Evolutionary conservation across 306 rosid genomes (phyloP), one percentile per base, ranked within the genome.

Genomic region (Dalbergia oliveri): DNA sequence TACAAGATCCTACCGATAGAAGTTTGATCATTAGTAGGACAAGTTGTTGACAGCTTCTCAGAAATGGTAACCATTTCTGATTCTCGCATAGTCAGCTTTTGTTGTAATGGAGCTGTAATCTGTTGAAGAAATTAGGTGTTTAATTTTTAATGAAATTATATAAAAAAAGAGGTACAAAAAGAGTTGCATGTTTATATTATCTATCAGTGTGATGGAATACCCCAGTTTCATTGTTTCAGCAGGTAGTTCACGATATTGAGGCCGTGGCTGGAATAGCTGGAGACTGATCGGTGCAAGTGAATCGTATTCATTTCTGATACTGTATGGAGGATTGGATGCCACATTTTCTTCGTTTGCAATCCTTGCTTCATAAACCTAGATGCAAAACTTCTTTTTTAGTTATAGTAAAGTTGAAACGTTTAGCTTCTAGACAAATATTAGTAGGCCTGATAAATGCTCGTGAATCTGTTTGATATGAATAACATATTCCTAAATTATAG

Each of bases 191-290:
- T 13, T 64, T 56, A 70, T 64, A 49, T 76, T 26, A 26, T 26
- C 31, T 44, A 68, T 76, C 15, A 68, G 87, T 56, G 70, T 60
- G 75, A 85, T 81, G 68, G 70, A 80, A 61, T 94, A 94, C 99
- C 99, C 94, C 66, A 90, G 81, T 75, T 82, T 86, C 81, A 86
- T 84, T 77, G 83, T 85, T 58, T 79, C 81, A 78, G 61, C 77
- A 58, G 86, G 69, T 75, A 73, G 77, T 81, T 86, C 90, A 39
- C 66, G 84, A 83, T 81, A 81, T 60, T 85, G 88, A 82, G 94
- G 16, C 69, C 66, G 87, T 67, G 97, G 91, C 78, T 81, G 95
- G 81, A 93, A 86, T 86, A 93, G 92, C 88, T 89, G 94, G 75
- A 93, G 95, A 75, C 85, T 65, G 59, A 89, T 82, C 41, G 94